Conservation (phyloP, 805 yeast species). For the Citeromyces matritensis region DNA sequence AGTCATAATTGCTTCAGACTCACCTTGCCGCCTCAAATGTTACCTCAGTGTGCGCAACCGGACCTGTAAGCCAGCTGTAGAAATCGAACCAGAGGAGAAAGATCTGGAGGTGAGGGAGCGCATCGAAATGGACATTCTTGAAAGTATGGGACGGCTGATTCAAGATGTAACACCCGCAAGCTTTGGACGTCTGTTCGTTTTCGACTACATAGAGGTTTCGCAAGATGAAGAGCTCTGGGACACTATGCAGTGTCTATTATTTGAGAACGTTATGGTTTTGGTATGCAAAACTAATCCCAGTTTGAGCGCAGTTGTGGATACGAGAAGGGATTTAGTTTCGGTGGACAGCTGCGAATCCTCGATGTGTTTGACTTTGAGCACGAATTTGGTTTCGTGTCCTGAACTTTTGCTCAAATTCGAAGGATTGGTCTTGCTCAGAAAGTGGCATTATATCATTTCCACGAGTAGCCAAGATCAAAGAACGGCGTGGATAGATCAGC, state of each 20-base stretch:
- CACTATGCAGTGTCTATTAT: conserved; percentile 2
- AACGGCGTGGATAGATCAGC: neutral
- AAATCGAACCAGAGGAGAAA: neutral
- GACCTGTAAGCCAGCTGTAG: neutral
- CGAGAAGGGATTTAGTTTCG: neutral
- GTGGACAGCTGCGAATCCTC: too few relatives aligned
- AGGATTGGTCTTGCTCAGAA: neutral
- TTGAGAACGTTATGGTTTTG: conserved; percentile 3
- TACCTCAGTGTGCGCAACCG: too few relatives aligned
- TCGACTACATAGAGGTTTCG: conserved; percentile 3
- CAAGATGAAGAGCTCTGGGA: conserved; percentile 1
- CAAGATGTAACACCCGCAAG: too few relatives aligned
- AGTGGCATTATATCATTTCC: conserved; percentile 1
- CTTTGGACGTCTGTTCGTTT: conserved; percentile 1
- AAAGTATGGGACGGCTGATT: neutral
- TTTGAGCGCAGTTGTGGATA: conserved; percentile 1
- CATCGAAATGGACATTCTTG: neutral
- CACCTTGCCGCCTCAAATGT: too few relatives aligned
- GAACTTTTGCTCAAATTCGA: conserved; percentile 1
- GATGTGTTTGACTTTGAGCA: too few relatives aligned
- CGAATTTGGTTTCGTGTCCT: neutral
- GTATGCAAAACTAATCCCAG: neutral
- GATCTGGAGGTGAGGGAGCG: neutral
- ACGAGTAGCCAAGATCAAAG: neutral
- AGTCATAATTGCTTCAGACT: too few relatives aligned